Conservation (phyloP, 345 rosid genomes). For the Balakata baccata region DNA sequence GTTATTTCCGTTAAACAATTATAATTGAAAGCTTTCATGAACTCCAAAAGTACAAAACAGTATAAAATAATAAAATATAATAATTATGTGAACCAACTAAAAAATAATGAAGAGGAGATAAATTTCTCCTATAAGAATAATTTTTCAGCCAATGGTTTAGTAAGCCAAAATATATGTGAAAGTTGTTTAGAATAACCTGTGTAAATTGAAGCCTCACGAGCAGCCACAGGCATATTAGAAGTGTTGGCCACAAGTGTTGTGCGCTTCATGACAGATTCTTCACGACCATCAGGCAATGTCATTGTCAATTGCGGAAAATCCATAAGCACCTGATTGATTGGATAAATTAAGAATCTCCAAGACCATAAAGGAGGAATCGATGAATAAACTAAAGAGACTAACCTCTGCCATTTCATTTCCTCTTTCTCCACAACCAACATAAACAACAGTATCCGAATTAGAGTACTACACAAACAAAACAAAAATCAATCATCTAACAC, state of each 20-base stretch:
- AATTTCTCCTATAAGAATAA: neutral
- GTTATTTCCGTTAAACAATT: neutral
- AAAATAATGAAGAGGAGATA: neutral
- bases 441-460: constrained; percentile 94
- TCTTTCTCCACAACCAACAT: constrained; percentile 98
- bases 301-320: constrained; percentile 99
- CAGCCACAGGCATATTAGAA: constrained; percentile 99
- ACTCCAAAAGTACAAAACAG: neutral
- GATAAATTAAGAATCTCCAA: constrained; percentile 1
- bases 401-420: constrained; percentile 99
- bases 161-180: neutral
- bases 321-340: constrained; percentile 81
- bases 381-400: constrained; percentile 17
- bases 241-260: constrained; percentile 98
- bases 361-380: neutral
- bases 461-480: constrained; percentile 68
- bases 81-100: too few relatives aligned
- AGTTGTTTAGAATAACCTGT: constrained; percentile 47
- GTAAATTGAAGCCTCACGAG: constrained; percentile 99
- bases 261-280: constrained; percentile 99
- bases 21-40: neutral
- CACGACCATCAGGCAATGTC: constrained; percentile 99
- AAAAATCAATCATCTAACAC: constrained; percentile 4
- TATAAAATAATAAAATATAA: neutral
- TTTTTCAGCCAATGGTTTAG: neutral